phyloP scores from a whole-genome alignment of 208 protist species.

The Entamoeba moshkovskii region DNA sequence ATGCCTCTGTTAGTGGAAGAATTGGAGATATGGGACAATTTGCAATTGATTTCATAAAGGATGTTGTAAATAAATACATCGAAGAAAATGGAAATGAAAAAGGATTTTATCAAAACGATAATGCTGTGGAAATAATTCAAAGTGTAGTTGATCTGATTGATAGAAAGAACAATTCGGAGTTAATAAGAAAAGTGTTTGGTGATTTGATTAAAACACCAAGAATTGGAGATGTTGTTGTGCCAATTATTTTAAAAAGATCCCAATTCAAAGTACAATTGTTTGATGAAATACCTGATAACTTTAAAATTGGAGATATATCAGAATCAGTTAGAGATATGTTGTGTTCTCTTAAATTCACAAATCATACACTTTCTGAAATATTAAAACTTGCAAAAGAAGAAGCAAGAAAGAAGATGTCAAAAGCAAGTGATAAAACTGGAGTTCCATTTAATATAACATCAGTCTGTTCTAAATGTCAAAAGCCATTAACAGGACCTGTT shows the following conservation, averaged over 20 bases:
- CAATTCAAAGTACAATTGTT: slow-evolving; percentile 3
- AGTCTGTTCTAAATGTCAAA: background rate
- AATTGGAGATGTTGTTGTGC: background rate
- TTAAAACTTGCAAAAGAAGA: background rate
- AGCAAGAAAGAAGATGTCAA: background rate
- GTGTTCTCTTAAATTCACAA: background rate
- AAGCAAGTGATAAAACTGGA: background rate
- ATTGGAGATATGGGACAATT: background rate
- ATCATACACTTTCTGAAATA: background rate
- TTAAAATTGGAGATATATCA: background rate
- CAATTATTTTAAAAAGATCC: background rate
- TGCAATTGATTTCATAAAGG: background rate
- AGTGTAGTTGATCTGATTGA: background rate
- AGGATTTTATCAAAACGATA: background rate
- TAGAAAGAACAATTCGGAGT: background rate
- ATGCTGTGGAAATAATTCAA: background rate
- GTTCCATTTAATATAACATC: background rate
- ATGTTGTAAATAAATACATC: background rate
- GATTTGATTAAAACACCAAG: background rate
- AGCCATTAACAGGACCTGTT: background rate
- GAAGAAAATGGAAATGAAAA: background rate
- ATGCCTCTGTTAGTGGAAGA: background rate
- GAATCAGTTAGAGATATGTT: background rate
- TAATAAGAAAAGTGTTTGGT: background rate
- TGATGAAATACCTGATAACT: background rate